Conservation (phyloP, 805 yeast species). For the Grigorovia humatica region DNA sequence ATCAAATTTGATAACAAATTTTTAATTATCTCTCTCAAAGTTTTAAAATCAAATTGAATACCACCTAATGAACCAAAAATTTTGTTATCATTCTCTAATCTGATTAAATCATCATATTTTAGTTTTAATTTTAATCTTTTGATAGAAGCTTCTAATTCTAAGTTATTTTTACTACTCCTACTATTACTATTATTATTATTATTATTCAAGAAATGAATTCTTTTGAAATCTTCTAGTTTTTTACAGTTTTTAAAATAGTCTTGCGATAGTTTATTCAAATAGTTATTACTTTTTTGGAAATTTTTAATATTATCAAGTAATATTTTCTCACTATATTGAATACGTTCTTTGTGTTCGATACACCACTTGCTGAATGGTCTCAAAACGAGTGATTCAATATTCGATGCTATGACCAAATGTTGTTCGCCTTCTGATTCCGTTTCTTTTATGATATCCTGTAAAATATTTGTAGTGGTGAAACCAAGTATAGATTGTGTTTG, state of each 20-base stretch:
- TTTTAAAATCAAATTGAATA: constrained; percentile 27
- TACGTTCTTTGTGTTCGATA: constrained; percentile 55
- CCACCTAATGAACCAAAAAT: constrained; percentile 22
- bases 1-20: constrained; percentile 42
- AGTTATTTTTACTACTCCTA: no score
- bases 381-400: constrained; percentile 49
- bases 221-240: constrained; percentile 49
- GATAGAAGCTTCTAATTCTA: constrained; percentile 11
- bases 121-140: constrained; percentile 15
- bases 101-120: constrained; percentile 15
- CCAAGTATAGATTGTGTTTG: constrained; percentile 23
- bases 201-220: constrained; percentile 8
- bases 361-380: constrained; percentile 71
- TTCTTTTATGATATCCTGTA: constrained; percentile 37
- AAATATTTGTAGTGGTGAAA: constrained; percentile 32
- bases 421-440: constrained; percentile 55
- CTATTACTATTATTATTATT: not conserved
- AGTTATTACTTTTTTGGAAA: constrained; percentile 38
- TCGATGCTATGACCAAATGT: constrained; percentile 55
- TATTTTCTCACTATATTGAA: constrained; percentile 48
- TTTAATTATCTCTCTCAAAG: constrained; percentile 32
- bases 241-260: constrained; percentile 72
- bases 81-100: constrained; percentile 22
- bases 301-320: constrained; percentile 41
- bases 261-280: constrained; percentile 45